phyloP scores from a whole-genome alignment of 2,329 filamentous ascomycete genomes.

The Metarhizium rileyi region DNA sequence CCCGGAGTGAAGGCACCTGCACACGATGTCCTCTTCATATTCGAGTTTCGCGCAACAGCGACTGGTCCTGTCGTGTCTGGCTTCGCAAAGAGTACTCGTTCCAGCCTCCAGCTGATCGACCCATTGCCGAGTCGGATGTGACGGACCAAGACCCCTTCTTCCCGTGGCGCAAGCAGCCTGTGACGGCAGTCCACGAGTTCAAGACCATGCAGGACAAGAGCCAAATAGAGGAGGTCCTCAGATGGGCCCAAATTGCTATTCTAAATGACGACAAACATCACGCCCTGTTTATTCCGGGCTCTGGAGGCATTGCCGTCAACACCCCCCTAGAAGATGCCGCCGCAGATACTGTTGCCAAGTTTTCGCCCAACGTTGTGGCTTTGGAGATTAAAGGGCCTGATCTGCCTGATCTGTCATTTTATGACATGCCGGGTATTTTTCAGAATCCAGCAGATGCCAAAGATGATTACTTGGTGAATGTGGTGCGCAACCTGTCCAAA shows the following conservation, averaged over 20 bases:
- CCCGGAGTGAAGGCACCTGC: slow-evolving; percentile 61
- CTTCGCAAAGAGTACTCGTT: slow-evolving; percentile 58
- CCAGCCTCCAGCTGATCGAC: slow-evolving; percentile 27
- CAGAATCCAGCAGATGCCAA: slow-evolving; percentile 53
- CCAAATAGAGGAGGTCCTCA: slow-evolving; percentile 57
- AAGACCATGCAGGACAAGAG: slow-evolving; percentile 49
- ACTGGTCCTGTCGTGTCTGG: slow-evolving; percentile 61
- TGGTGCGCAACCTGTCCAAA: slow-evolving; percentile 61
- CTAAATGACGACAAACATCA: slow-evolving; percentile 54
- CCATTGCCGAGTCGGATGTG: slow-evolving; percentile 35
- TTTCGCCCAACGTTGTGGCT: slow-evolving; percentile 73
- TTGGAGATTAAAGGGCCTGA: slow-evolving; percentile 64
- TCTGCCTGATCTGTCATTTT: slow-evolving; percentile 69
- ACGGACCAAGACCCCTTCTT: slow-evolving; percentile 46
- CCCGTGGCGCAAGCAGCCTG: slow-evolving; percentile 50
- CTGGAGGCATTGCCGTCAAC: slow-evolving; percentile 31
- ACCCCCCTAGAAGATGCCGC: slow-evolving; percentile 24
- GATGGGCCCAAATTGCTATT: slow-evolving; percentile 67
- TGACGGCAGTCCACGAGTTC: slow-evolving; percentile 45
- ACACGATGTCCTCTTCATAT: slow-evolving; percentile 78
- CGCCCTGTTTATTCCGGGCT: slow-evolving; percentile 43
- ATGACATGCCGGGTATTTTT: slow-evolving; percentile 78
- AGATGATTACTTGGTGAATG: slow-evolving; percentile 58
- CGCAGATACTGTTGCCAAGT: slow-evolving; percentile 47
- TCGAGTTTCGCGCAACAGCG: slow-evolving; percentile 46